A percentile compares a stretch with the other conserved stretches of the same genome.
These are phyloP conservation scores for Pugionium dolabratum DNA, from an alignment of 345 rosid species.

Conservation along the genomic window DNA sequence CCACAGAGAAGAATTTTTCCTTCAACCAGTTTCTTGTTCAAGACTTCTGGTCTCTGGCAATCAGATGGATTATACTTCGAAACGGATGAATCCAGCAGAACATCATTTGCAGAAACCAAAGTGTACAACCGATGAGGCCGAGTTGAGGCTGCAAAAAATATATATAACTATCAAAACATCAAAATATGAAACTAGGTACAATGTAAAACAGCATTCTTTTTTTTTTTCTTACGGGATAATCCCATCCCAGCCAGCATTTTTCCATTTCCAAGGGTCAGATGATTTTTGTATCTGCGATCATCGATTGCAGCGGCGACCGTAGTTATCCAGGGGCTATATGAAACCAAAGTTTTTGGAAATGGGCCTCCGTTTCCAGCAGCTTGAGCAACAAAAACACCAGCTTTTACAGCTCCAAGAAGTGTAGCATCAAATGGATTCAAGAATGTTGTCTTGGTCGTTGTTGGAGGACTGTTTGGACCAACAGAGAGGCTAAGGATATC, in stretches of 20 bases:
- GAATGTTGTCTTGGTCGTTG: constrained; percentile 81
- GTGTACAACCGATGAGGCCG: constrained; percentile 63
- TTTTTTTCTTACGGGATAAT: constrained; percentile 60
- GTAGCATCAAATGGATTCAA: constrained; percentile 95
- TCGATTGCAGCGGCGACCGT: constrained; percentile 96
- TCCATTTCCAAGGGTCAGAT: constrained; percentile 81
- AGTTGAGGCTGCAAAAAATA: constrained; percentile 73
- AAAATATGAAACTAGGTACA: neutral
- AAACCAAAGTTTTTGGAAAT: constrained; percentile 86
- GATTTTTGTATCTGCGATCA: constrained; percentile 91
- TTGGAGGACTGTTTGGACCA: constrained; percentile 94
- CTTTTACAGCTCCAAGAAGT: constrained; percentile 96
- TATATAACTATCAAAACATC: neutral
- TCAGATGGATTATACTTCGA: constrained; percentile 85
- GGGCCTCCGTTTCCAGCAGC: constrained; percentile 99
- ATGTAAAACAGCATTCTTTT: constrained; percentile 30
- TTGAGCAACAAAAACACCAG: constrained; percentile 96
- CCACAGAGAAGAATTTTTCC: constrained; percentile 98
- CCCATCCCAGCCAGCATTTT: constrained; percentile 82
- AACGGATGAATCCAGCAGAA: constrained; percentile 69
- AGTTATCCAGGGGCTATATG: constrained; percentile 97
- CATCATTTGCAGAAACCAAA: constrained; percentile 96
- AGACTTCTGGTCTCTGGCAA: constrained; percentile 92
- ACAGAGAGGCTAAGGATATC: constrained; percentile 96
- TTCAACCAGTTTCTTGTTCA: constrained; percentile 74